These are phyloP conservation scores for Haplosporangium gracile DNA, from an alignment of 192 early-diverging fungal genomes.

Conservation along the genomic window DNA sequence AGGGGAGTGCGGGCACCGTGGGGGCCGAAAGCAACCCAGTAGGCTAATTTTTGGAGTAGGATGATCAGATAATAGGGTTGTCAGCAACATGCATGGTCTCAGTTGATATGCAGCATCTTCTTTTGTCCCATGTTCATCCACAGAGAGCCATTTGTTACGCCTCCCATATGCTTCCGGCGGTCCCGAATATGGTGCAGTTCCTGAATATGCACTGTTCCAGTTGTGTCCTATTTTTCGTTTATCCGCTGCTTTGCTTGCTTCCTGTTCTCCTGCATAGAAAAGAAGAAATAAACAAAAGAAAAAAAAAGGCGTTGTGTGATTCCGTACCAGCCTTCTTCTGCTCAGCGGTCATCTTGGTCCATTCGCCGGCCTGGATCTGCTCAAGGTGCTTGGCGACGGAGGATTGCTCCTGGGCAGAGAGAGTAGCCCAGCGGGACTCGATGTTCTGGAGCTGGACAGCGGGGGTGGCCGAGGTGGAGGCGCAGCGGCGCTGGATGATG, in stretches of 20 bases:
- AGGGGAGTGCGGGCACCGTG: conserved; percentile 87
- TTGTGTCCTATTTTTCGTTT: not conserved
- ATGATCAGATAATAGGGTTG: not conserved
- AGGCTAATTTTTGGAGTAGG: conserved; percentile 61
- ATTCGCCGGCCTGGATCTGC: conserved; percentile 93
- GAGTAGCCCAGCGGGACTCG: conserved; percentile 68
- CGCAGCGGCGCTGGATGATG: conserved; percentile 55
- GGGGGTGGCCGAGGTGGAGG: conserved; percentile 54
- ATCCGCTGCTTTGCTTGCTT: too few relatives aligned
- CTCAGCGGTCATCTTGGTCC: conserved; percentile 90
- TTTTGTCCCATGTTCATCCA: not conserved
- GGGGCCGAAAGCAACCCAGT: conserved; percentile 94
- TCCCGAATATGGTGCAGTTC: not conserved
- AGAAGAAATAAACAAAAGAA: not conserved
- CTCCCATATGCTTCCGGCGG: too few relatives aligned
- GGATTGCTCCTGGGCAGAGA: conserved; percentile 81
- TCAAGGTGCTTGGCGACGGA: conserved; percentile 81
- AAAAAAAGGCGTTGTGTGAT: not conserved
- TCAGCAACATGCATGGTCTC: not conserved
- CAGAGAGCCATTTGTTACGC: too few relatives aligned
- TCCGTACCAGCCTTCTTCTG: conserved; percentile 90
- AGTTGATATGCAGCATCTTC: not conserved
- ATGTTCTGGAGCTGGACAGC: conserved; percentile 59
- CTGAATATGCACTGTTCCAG: too few relatives aligned
- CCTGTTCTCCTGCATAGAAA: not conserved